A percentile compares a stretch with the other conserved stretches of the same genome.
Evolutionary conservation across 2,329 filamentous ascomycete genomes (phyloP).

Genomic region (Venturia aucupariae): DNA sequence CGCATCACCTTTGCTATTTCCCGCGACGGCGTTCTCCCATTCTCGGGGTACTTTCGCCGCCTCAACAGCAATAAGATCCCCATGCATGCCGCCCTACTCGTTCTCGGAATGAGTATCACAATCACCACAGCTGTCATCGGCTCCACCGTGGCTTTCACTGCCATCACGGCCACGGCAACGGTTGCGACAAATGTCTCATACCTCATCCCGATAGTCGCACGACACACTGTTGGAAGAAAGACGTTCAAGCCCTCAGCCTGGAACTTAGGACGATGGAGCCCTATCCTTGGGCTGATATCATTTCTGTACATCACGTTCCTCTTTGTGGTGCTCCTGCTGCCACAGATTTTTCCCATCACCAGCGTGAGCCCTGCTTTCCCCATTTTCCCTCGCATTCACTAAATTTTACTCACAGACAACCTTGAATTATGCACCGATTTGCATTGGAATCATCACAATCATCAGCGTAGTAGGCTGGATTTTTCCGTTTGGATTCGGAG

Average conservation of each 20-base stretch:
- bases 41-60: conserved; percentile 26
- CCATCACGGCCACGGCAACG: conserved; percentile 31
- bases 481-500: conserved; percentile 27
- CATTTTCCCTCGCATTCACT: not conserved
- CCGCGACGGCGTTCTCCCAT: conserved; percentile 32
- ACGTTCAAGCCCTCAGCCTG: conserved; percentile 28
- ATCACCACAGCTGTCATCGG: conserved; percentile 31
- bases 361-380: conserved; percentile 14
- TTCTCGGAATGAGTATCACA: conserved; percentile 24
- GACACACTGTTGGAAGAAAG: conserved; percentile 30
- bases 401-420: conserved; percentile 19
- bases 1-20: conserved; percentile 34
- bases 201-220: conserved; percentile 31
- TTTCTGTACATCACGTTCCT: conserved; percentile 28
- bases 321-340: conserved; percentile 29
- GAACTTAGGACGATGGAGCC: conserved; percentile 26
- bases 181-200: conserved; percentile 33
- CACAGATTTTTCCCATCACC: conserved; percentile 31
- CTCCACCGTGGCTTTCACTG: conserved; percentile 29
- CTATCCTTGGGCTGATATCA: conserved; percentile 24
- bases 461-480: conserved; percentile 30
- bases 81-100: conserved; percentile 29
- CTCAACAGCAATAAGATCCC: conserved; percentile 28
- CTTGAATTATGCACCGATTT: conserved; percentile 33
- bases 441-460: conserved; percentile 29